These are phyloP conservation scores for Aureobasidium sp. DNA, from an alignment of 2,329 filamentous ascomycete genomes.

Conservation along the genomic window DNA sequence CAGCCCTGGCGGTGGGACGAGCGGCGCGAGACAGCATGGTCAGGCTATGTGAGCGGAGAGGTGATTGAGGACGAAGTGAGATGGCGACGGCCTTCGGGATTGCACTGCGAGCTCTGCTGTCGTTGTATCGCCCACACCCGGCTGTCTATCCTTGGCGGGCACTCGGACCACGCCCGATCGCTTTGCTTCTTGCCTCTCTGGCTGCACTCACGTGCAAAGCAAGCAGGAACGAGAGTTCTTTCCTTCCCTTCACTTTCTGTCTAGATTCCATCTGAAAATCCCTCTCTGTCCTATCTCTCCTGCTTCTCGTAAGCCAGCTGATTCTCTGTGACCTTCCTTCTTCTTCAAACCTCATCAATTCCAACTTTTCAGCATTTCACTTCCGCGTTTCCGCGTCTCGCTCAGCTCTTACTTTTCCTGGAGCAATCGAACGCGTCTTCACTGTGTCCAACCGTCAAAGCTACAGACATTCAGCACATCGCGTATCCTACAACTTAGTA, in stretches of 20 bases:
- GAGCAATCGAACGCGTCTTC: not conserved
- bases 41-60: slow-evolving; percentile 25
- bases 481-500: not conserved
- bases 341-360: not conserved
- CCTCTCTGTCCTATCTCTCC: not conserved
- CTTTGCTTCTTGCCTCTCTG: not conserved
- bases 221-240: slow-evolving; percentile 1
- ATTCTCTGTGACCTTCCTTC: not conserved
- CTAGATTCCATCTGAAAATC: not conserved
- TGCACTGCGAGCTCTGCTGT: slow-evolving; percentile 3
- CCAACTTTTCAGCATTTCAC: slow-evolving; percentile 13
- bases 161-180: not conserved
- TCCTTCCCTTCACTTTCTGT: not conserved
- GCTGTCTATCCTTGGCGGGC: not conserved
- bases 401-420: slow-evolving; percentile 4
- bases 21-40: slow-evolving; percentile 95
- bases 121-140: not conserved
- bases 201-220: not conserved
- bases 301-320: not conserved
- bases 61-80: slow-evolving; percentile 1
- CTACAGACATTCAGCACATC: not conserved
- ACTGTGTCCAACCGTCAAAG: not conserved
- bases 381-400: slow-evolving; percentile 11
- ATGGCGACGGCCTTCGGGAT: slow-evolving; percentile 9
- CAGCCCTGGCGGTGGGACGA: slow-evolving; percentile 88